phyloP scores from a whole-genome alignment of 768 basidiomycete species.

The Serendipita indica region DNA sequence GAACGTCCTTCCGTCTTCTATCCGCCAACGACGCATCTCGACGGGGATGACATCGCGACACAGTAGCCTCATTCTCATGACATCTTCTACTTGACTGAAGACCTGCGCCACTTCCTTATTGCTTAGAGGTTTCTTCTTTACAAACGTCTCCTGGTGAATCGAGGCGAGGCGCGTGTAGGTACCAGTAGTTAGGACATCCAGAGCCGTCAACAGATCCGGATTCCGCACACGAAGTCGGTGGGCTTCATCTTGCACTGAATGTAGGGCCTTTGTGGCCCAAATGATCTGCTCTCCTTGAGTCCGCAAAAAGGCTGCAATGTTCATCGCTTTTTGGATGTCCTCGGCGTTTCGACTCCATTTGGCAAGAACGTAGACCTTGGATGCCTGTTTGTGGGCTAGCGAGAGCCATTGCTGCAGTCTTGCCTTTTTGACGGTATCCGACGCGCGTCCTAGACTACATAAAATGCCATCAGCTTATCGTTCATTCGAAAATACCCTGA shows the following conservation, averaged over 20 bases:
- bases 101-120: slow-evolving; percentile 52
- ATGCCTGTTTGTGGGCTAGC: slow-evolving; percentile 52
- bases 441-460: background rate
- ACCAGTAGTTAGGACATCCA: slow-evolving; percentile 77
- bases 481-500: no score
- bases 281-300: background rate
- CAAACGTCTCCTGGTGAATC: slow-evolving; percentile 48
- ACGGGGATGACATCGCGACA: slow-evolving; percentile 67
- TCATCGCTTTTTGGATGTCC: slow-evolving; percentile 80
- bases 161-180: slow-evolving; percentile 74
- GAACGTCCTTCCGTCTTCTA: slow-evolving; percentile 63
- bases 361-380: slow-evolving; percentile 72
- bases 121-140: slow-evolving; percentile 34
- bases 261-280: background rate
- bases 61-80: slow-evolving; percentile 63
- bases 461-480: no score
- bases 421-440: background rate
- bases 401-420: background rate
- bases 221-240: slow-evolving; percentile 55
- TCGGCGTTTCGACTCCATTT: slow-evolving; percentile 80
- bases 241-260: background rate
- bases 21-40: slow-evolving; percentile 40
- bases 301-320: background rate
- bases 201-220: slow-evolving; percentile 81
- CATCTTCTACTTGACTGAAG: slow-evolving; percentile 56